Conservation (phyloP, 257 asterid genomes). For the Solanum lycopersicoides region DNA sequence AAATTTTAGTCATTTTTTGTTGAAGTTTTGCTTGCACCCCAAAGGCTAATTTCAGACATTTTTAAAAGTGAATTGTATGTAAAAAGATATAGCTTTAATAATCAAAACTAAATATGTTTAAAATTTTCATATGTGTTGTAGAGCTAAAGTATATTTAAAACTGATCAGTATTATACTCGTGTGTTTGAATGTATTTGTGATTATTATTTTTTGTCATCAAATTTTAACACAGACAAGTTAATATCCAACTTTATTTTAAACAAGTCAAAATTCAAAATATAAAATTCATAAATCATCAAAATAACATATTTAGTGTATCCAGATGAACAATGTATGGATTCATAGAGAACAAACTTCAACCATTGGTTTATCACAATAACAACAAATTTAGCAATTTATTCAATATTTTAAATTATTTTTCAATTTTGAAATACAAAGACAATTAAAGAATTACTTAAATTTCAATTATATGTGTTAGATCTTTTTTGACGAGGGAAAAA, state of each 20-base stretch:
- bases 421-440: not conserved
- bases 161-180: not conserved
- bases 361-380: not conserved
- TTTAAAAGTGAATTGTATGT: not conserved
- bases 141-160: not conserved
- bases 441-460: not conserved
- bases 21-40: not conserved
- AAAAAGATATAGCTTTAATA: too few species aligned
- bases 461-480: too few species aligned
- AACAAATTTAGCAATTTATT: not conserved
- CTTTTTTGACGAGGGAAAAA: not conserved
- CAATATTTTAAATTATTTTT: too few species aligned
- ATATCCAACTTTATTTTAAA: too few species aligned
- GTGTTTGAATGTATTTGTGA: too few species aligned
- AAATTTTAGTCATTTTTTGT: too few species aligned
- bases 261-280: too few species aligned
- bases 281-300: not conserved
- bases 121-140: too few species aligned
- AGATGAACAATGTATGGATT: rapidly evolving
- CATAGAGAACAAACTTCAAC: not conserved
- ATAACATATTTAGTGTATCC: too few species aligned
- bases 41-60: not conserved
- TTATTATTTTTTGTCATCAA: not conserved
- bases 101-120: not conserved
- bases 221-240: too few species aligned